These are phyloP conservation scores for Medicago lupulina DNA, from an alignment of 306 rosid species.

Conservation along the genomic window DNA sequence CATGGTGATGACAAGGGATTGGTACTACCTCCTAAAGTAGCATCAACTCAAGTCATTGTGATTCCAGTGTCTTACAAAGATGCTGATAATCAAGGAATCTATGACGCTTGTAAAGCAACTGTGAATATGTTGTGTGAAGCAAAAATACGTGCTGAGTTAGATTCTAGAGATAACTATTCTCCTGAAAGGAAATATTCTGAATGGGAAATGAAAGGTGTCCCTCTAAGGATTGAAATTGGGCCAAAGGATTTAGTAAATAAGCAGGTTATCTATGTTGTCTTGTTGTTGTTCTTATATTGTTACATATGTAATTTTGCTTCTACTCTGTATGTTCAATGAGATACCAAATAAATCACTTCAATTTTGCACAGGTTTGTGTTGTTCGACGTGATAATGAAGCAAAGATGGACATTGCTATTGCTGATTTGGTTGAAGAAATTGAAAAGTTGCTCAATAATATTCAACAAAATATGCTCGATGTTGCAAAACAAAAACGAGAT, in stretches of 20 bases:
- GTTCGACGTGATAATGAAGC: conserved; percentile 77
- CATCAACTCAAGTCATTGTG: conserved; percentile 83
- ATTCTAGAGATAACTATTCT: conserved; percentile 76
- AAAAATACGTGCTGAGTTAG: conserved; percentile 85
- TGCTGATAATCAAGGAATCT: conserved; percentile 71
- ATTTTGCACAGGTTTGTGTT: conserved; percentile 60
- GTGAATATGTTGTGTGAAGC: conserved; percentile 64
- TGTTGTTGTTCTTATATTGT: conserved; percentile 1
- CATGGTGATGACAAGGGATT: conserved; percentile 97
- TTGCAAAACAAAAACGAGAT: conserved; percentile 78
- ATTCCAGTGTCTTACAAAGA: conserved; percentile 87
- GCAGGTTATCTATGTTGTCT: conserved; percentile 56
- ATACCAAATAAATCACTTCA: conserved; percentile 27
- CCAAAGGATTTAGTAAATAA: conserved; percentile 81
- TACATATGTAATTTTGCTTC: conserved; percentile 25
- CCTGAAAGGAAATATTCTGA: conserved; percentile 94
- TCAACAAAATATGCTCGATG: conserved; percentile 75
- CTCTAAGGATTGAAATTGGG: conserved; percentile 92
- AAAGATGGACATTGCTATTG: conserved; percentile 66
- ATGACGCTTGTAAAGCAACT: conserved; percentile 63
- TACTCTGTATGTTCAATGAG: neutral
- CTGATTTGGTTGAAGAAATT: conserved; percentile 63
- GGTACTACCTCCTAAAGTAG: conserved; percentile 93
- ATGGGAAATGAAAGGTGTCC: conserved; percentile 99
- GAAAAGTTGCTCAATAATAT: conserved; percentile 56